Conservation (phyloP, 768 basidiomycete genomes). For the Cystobasidium onofrii region DNA sequence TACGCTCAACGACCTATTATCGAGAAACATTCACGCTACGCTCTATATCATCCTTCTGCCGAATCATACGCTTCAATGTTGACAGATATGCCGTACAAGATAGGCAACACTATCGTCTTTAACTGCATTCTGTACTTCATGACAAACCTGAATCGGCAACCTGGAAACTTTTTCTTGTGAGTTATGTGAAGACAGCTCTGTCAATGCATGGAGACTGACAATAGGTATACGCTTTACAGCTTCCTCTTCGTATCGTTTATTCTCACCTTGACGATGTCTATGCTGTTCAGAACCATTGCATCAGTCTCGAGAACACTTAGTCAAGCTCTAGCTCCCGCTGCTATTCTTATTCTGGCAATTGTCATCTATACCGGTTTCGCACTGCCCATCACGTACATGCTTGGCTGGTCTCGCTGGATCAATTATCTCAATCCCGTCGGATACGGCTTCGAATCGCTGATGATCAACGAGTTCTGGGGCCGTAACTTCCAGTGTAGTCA, state of each 20-base stretch:
- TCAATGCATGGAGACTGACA: no score
- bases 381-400: slow-evolving; percentile 46
- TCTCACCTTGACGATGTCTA: slow-evolving; percentile 46
- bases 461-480: slow-evolving; percentile 79
- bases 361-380: slow-evolving; percentile 47
- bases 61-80: slow-evolving; percentile 48
- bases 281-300: slow-evolving; percentile 45
- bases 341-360: slow-evolving; percentile 47
- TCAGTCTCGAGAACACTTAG: slow-evolving; percentile 19
- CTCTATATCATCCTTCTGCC: slow-evolving; percentile 49
- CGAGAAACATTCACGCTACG: slow-evolving; percentile 49
- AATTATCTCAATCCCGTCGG: slow-evolving; percentile 66
- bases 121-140: slow-evolving; percentile 50
- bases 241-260: slow-evolving; percentile 48
- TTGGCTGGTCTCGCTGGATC: slow-evolving; percentile 49
- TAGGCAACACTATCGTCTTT: slow-evolving; percentile 41
- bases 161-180: slow-evolving; percentile 48
- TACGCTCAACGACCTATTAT: slow-evolving; percentile 47
- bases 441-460: slow-evolving; percentile 67
- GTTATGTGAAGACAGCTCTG: neutral
- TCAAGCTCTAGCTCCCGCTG: slow-evolving; percentile 40
- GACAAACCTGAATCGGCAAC: slow-evolving; percentile 47
- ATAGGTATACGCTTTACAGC: no score
- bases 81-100: slow-evolving; percentile 46
- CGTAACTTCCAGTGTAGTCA: slow-evolving; percentile 51